Base-by-base conservation (phyloP, 345 rosid genomes). In the Viola odorata region DNA sequence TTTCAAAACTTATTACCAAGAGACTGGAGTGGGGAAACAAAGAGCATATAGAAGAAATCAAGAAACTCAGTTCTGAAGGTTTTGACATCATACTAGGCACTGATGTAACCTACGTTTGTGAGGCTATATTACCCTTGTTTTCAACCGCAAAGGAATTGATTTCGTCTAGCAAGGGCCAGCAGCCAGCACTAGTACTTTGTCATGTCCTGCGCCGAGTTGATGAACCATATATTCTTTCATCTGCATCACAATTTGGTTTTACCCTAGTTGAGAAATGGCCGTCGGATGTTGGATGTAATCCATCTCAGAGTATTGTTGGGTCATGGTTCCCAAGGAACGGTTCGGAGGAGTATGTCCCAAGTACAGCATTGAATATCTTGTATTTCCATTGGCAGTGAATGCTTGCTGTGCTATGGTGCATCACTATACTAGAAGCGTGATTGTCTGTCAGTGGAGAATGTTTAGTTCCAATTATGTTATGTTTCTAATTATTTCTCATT, bases 11-110 rank as follows among this genome's bases (percentile, higher is more conserved):
- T 32, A 66, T 74, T 57, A 64, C 75, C 12, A 69, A 82, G 67
- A 70, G 66, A 50, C 94, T 92, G 4, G 86, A 79, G 65, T 92
- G 96, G 96, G 96, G 94, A 69, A 83, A 87, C 64, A 61, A 41
- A 55, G 85, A 69, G 32, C 80, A 89, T 51, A 85, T 85, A 50
- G 71, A 78, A 65, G 75, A 75, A 59, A 73, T 85, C 15, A 84
- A 74, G 60, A 68, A 68, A 37, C 66, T 65, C 53, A 67, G 58
- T 41, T n/a, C 17, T 7, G 79, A 62, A 54, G 91, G 96, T 7
- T 92, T 89, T 53, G 84, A 87, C 7, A 83, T 89, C 65, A 81
- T 92, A 41, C 78, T 92, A 10, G 97, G 97, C 61, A 82, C 96
- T 2, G 98, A 92, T 54, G 90, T 87, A 50, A 84, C 97, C 3